Base-by-base conservation (phyloP, 768 basidiomycete genomes). In the Neoboletus brunneissimus region DNA sequence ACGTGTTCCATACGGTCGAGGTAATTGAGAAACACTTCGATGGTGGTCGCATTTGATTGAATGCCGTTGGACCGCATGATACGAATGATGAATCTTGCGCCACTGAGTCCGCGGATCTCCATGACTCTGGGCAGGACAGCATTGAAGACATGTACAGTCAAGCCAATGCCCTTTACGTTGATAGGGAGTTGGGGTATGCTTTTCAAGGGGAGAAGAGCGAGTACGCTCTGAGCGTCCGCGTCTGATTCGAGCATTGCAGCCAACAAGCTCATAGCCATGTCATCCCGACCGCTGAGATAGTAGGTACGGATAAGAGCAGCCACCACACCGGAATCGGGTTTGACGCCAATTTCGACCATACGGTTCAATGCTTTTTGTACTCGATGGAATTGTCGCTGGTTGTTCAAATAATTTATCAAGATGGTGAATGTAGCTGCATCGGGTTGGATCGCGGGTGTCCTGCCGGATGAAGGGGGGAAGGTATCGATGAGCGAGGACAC, bases 371-470 rank as follows among this genome's bases (percentile, higher is more conserved):
- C 70, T 25, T 72, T 67, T 53, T 81, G 64, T 10, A 82, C 79
- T 43, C 74, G 75, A 20, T 75, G 59, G 41, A 82, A 70, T 61
- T 83, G 76, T 32, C 72, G 72, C 37, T 73, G 74, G 18, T 61
- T 68, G 34, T 79, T 79, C 53, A 83, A 68, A 61, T 81, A 76
- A 64, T 83, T 79, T 68, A 89, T 82, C 57, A 88, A 75, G 43
- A 85, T 78, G 10, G 82, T 78, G 68, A 83, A 87, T 0, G 89
- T 91, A 13, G 76, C 73, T 10, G 79, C 77, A 60, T 86, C 80
- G 22, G 87, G 84, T 52, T 48, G 64, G 25, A 78, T 53, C 23
- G 54, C 48, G 46, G 61, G 51, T 32, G 51, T 27, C 29, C 55
- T 32, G 44, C 48, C 22, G 50, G 51, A 38, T 25, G 48, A 47